Evolutionary conservation across 148 eudicot species (phyloP).

Genomic region (Heliosperma pusillum): DNA sequence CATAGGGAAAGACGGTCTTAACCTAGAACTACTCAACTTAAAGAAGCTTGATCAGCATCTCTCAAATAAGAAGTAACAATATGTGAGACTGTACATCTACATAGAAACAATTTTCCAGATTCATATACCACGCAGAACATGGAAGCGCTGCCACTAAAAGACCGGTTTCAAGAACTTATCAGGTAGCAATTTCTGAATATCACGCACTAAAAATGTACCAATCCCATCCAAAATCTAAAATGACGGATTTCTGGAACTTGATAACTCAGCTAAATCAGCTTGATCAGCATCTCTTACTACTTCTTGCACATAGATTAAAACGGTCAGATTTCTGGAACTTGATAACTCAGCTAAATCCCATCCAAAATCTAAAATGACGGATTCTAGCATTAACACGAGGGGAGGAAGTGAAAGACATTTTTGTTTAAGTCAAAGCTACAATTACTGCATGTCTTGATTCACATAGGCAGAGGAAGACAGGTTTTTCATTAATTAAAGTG

Average conservation of each 20-base stretch:
- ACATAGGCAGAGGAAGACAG: too few relatives aligned
- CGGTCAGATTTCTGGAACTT: neutral
- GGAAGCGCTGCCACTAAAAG: neutral
- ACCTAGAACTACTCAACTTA: too few relatives aligned
- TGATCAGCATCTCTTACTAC: neutral
- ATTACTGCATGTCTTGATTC: too few relatives aligned
- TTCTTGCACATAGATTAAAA: neutral
- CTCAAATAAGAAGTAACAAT: constrained; percentile 4
- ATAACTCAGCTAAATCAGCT: neutral
- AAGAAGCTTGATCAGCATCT: constrained; percentile 9
- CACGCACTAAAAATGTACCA: neutral
- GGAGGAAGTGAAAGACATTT: too few relatives aligned
- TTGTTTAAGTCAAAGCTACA: too few relatives aligned
- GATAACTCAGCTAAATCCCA: neutral
- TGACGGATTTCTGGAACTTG: neutral
- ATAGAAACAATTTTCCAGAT: neutral
- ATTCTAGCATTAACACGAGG: too few relatives aligned
- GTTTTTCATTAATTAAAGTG: too few relatives aligned
- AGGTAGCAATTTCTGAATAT: neutral
- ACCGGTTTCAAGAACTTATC: neutral
- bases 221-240: neutral
- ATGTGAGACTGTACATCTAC: neutral
- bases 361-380: too few relatives aligned
- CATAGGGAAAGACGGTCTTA: too few relatives aligned
- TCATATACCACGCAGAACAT: neutral